A percentile compares a stretch with the other conserved stretches of the same genome.
Evolutionary conservation across 2,329 filamentous ascomycete genomes (phyloP).

Genomic region (Fragosphaeria purpurea): DNA sequence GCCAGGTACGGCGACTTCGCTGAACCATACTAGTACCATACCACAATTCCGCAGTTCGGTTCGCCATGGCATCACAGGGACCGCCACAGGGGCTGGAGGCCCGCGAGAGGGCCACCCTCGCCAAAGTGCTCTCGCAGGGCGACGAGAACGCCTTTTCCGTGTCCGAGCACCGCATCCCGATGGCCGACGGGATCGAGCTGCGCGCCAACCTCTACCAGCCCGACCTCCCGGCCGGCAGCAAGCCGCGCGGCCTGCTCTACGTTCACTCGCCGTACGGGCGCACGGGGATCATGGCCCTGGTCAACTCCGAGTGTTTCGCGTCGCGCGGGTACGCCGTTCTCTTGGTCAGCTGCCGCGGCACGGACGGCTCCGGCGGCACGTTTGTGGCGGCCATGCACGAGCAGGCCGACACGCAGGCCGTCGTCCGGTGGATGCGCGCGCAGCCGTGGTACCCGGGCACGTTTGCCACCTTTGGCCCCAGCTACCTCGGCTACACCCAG

Average conservation of each 20-base stretch:
- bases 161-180: constrained; percentile 6
- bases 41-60: neutral
- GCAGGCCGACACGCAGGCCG: constrained; percentile 10
- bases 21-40: too few relatives aligned
- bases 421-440: constrained; percentile 15
- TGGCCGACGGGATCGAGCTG: constrained; percentile 14
- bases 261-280: constrained; percentile 13
- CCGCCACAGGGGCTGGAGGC: neutral
- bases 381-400: constrained; percentile 10
- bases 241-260: constrained; percentile 10
- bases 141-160: constrained; percentile 10
- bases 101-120: neutral
- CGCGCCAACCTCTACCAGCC: constrained; percentile 18
- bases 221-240: neutral
- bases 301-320: constrained; percentile 12
- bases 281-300: constrained; percentile 3
- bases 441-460: constrained; percentile 16
- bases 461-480: constrained; percentile 14
- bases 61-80: neutral
- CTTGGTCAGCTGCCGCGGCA: constrained; percentile 13
- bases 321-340: constrained; percentile 16
- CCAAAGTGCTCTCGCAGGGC: constrained; percentile 1
- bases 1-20: too few relatives aligned
- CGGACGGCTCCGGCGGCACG: constrained; percentile 2
- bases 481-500: constrained; percentile 15